Base-by-base conservation (phyloP, 345 rosid species). In the Eutrema yunnanense region DNA sequence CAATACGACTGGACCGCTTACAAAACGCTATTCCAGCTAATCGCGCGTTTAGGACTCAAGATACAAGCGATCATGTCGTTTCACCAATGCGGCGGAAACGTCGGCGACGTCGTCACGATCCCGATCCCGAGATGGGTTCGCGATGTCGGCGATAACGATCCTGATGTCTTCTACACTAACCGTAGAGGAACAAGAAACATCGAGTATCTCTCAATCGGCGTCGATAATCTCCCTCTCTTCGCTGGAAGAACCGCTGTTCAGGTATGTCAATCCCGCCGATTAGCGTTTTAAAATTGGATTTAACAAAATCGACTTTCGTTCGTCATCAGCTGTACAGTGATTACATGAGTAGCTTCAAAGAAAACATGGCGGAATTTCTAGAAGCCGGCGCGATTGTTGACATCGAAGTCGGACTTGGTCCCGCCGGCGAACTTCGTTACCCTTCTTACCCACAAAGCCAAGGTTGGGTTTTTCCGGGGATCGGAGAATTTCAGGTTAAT, bases 351-450 rank as follows among this genome's bases (percentile, higher is more conserved):
- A 92, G 96, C 82, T 90, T 90, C 82, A 86, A 83, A 74, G 83
- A 86, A 72, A 81, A 72, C 71, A 87, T 90, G 93, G 54, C 73
- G 19, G 96, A 90, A 69, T 73, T 86, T 60, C 32, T 93, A 7
- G 87, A 84, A 79, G 65, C 85, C 32, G 93, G 86, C 4, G 44
- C 12, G 34, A 75, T 92, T 50, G 76, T 90, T 43, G 96, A 87
- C 80, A 86, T 92, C 7, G 96, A 92, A 82, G 88, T 88, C 41
- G 96, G 98, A 43, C 86, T 88, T 70, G 93, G 98, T 30, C 92
- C 97, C 4, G 88, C 92, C n/a, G 97, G 97, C 49, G 98, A 93
- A 79, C 89, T 90, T 8, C 83, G 98, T 61, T 90, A 90, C 50
- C 93, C 98, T 44, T 81, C 98, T 72, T 93, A 90, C 73, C 88